Percentiles rank a stretch among this genome's conserved stretches.
These are phyloP conservation scores for Fusarium duplospermum DNA, from an alignment of 2,329 filamentous ascomycete genomes.

Conservation along the genomic window DNA sequence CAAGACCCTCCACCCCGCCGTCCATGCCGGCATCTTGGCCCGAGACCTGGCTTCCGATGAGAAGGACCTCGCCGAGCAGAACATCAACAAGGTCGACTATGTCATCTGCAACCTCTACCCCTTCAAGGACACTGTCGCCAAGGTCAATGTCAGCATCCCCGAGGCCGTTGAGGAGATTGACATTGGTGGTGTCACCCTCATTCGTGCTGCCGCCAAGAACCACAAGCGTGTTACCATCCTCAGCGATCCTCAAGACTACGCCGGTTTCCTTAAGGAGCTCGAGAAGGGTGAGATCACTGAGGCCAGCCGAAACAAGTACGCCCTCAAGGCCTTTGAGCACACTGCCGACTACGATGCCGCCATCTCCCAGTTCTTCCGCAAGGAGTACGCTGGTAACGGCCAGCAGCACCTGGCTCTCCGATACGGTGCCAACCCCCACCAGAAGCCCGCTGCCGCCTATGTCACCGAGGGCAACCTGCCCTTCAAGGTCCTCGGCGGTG, in stretches of 20 bases:
- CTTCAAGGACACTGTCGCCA: constrained; percentile 97
- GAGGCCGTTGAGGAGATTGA: constrained; percentile 99
- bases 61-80: constrained; percentile 94
- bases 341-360: constrained; percentile 96
- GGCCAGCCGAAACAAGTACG: constrained; percentile 86
- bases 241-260: constrained; percentile 92
- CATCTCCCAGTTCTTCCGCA: constrained; percentile 97
- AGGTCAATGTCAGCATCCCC: constrained; percentile 95
- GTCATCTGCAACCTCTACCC: constrained; percentile 99
- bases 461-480: constrained; percentile 79
- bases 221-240: constrained; percentile 95
- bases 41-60: constrained; percentile 95
- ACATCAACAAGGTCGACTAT: constrained; percentile 94
- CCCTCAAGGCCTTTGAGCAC: constrained; percentile 98
- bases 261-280: constrained; percentile 92
- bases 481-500: constrained; percentile 92
- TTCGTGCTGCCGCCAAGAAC: constrained; percentile 98
- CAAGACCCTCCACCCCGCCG: constrained; percentile 97
- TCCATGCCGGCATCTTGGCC: constrained; percentile 90
- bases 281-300: constrained; percentile 88
- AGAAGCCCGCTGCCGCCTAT: constrained; percentile 93
- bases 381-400: constrained; percentile 91
- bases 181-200: constrained; percentile 95
- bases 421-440: constrained; percentile 97
- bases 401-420: constrained; percentile 86